Evolutionary conservation across 1,284 basidiomycete genomes (phyloP), one percentile per base, ranked within the genome.

Genomic region (Pseudozyma hubeiensis): DNA sequence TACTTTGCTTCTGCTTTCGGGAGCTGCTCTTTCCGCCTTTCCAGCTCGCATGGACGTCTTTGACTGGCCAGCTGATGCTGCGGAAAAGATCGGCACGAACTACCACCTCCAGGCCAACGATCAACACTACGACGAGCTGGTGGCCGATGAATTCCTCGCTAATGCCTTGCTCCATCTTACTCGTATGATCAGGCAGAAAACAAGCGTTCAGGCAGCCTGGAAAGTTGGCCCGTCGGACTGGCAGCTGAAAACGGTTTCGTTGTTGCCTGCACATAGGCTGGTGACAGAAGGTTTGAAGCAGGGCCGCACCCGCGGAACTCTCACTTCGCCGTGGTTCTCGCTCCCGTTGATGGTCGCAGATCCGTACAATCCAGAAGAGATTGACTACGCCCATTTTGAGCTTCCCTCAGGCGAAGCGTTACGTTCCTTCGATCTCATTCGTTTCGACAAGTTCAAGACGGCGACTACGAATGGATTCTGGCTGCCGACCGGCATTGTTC

Each of bases 401-500:
- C 11, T 9, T 3, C 9, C 8, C 8, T 5, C 39, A 13, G 50
- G 57, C 5, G 4, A 10, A 8, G 2, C 16, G 0, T 37, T n/a
- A 10, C 51, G 45, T 8, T 61, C 51, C 9, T 13, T 61, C 0
- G 58, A 61, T 10, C 14, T 61, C 19, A 34, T 61, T 10, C 31
- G 58, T 40, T 61, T 61, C 46, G 58, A 61, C 33, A 33, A 49
- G 2, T 61, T 48, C 51, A 24, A 17, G 7, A n/a, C 46, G 6
- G 16, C n/a, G 7, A 1, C 3, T 0, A 1, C 0, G 1, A 31
- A 24, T 2, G 51, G 51, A 3, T 53, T 61, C 31, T 61, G 58
- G 58, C 44, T 61, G 4, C 58, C 58, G 1, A 53, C 58, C 5
- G 58, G 39, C 19, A 61, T 61, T 2, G 33, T 61, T 13, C 58